Evolutionary conservation across 805 yeast genomes (phyloP).

Genomic region (Saccharomycopsis fibuligera): DNA sequence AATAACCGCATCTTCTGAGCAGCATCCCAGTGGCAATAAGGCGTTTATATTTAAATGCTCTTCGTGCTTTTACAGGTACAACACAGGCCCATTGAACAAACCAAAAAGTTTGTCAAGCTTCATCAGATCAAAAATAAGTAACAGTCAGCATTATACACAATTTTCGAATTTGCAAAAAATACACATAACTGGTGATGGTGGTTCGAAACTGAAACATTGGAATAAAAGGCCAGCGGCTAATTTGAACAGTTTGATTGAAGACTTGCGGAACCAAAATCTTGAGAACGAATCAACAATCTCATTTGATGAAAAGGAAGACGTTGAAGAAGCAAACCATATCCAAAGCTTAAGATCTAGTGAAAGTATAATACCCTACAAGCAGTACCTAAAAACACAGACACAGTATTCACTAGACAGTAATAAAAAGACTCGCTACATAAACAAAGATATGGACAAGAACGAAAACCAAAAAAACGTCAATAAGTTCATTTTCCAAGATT

Average conservation of each 20-base stretch:
- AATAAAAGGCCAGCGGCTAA: background rate
- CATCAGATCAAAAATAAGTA: slow-evolving; percentile 21
- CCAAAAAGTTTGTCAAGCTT: slow-evolving; percentile 36
- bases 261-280: background rate
- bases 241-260: background rate
- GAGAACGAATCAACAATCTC: background rate
- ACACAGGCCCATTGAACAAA: slow-evolving; percentile 33
- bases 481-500: background rate
- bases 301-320: slow-evolving; percentile 17
- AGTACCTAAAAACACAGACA: slow-evolving; percentile 11
- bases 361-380: slow-evolving; percentile 3
- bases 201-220: background rate
- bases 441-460: slow-evolving; percentile 14
- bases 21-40: slow-evolving; percentile 27
- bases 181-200: slow-evolving; percentile 12
- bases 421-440: slow-evolving; percentile 25
- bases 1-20: slow-evolving; percentile 22
- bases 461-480: slow-evolving; percentile 1
- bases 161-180: slow-evolving; percentile 21
- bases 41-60: slow-evolving; percentile 35
- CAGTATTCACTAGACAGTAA: slow-evolving; percentile 16
- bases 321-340: background rate
- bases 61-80: slow-evolving; percentile 31
- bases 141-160: slow-evolving; percentile 9
- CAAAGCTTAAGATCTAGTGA: background rate